phyloP scores from a whole-genome alignment of 176 grass and related monocot genomes.

The Triticum turgidum region DNA sequence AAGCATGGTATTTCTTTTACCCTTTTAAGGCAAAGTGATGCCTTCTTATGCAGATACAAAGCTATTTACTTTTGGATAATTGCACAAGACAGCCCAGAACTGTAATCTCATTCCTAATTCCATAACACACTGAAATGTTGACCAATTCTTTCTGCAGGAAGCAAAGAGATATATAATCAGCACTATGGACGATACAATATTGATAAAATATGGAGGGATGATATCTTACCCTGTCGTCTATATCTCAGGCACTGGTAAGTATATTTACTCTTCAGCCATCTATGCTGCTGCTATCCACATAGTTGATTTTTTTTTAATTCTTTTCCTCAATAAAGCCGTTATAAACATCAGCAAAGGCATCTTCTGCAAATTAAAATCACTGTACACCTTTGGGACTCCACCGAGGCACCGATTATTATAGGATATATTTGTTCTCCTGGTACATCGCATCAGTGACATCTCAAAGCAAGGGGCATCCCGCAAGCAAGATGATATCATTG shows the following conservation, averaged over 20 bases:
- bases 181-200: slow-evolving; percentile 80
- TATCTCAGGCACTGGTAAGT: slow-evolving; percentile 96
- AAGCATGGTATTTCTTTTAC: background rate
- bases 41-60: background rate
- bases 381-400: background rate
- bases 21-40: background rate
- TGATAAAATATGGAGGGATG: slow-evolving; percentile 91
- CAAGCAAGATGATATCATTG: slow-evolving; percentile 18
- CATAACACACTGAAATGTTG: background rate
- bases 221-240: slow-evolving; percentile 82
- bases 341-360: background rate
- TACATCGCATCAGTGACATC: slow-evolving; percentile 22
- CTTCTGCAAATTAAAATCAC: background rate
- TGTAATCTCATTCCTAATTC: background rate
- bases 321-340: background rate
- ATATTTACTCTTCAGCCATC: slow-evolving; percentile 5
- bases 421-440: slow-evolving; percentile 1
- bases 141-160: slow-evolving; percentile 49
- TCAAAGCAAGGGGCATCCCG: slow-evolving; percentile 18
- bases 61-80: background rate
- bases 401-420: background rate
- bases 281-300: background rate
- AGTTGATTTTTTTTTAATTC: background rate
- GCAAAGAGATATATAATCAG: slow-evolving; percentile 77
- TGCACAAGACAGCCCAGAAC: background rate